Base-by-base conservation (phyloP, 2,329 filamentous ascomycete genomes). In the Sclerotinia glacialis region DNA sequence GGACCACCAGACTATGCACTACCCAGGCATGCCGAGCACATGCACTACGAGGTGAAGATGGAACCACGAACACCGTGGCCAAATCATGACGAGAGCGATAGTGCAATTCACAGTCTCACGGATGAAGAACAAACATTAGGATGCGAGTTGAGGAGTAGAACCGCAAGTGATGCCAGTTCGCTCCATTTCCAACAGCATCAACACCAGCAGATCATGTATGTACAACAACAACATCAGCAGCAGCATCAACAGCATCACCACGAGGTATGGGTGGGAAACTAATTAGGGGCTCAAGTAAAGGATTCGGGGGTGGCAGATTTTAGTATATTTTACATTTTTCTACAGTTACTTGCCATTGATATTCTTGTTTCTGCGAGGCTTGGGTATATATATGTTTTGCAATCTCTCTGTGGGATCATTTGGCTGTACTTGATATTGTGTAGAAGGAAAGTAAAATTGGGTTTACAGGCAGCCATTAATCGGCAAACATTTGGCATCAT, bases 61-160 rank as follows among this genome's bases (percentile, higher is more conserved):
- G 55, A 66, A 12, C 56, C 26, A 49, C n/a, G 64, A 66, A 47
- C 53, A 9, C 14, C 44, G 16, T 49, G 54, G 54, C 34, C 61
- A 65, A 47, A 49, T 64, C 26, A 64, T 34, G 34, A 28, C 26
- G 52, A 46, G 12, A 49, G 63, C 5, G 63, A 59, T 18, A 40
- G 53, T 46, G 53, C 34, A 11, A 26, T 65, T 12, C n/a, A 18
- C 7, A 59, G 52, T 50, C 31, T 65, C 23, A 47, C 53, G 28
- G 63, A 59, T 42, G 63, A 65, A n/a, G 63, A 59, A 31, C 44
- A 26, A 37, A 50, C 55, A 49, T 55, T 58, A 54, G 34, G 73
- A 65, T 67, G 70, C 9, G 69, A 73, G 21, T 55, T 66, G 8
- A 65, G 69, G 42, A 70, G 67, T 31, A 62, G 68, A 34, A 60